phyloP scores from a whole-genome alignment of 345 rosid genomes.

The Mallotus nudiflorus region DNA sequence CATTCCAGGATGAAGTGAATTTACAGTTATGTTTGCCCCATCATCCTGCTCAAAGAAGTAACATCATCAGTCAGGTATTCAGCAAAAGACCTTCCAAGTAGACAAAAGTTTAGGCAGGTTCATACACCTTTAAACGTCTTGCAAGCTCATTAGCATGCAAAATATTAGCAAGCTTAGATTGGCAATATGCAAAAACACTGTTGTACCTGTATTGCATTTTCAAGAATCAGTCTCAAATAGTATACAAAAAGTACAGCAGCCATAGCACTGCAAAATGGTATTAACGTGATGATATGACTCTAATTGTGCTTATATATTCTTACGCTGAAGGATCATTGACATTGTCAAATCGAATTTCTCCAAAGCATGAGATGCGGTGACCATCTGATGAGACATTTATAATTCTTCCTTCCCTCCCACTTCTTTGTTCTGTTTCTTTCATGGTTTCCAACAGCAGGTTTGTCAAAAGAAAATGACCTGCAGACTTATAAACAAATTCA shows the following conservation, averaged over 20 bases:
- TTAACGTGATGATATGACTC: not conserved
- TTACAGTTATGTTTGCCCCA: conserved; percentile 54
- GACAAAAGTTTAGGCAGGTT: not conserved
- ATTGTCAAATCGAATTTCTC: not conserved
- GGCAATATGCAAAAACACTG: not conserved
- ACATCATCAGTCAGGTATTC: too few relatives aligned
- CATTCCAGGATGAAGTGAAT: conserved; percentile 72
- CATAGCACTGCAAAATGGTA: not conserved
- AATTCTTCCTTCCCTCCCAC: conserved; percentile 9
- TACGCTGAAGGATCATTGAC: conserved; percentile 10
- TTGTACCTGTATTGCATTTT: not conserved
- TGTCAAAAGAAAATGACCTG: conserved; percentile 14
- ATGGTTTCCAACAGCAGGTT: conserved; percentile 4
- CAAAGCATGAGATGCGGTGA: conserved; percentile 7
- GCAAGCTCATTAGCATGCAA: conserved; percentile 7
- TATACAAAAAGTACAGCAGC: not conserved
- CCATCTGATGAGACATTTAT: not conserved
- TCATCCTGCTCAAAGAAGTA: conserved; percentile 45
- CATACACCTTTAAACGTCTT: conserved; percentile 8
- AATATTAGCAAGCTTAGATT: conserved; percentile 9
- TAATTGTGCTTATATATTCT: not conserved
- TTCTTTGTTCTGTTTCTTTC: not conserved
- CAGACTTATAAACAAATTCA: not conserved
- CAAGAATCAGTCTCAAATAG: too few relatives aligned
- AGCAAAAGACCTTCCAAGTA: too few relatives aligned